Base-by-base conservation (phyloP, 495 filamentous ascomycete genomes). In the Niebla homalea region DNA sequence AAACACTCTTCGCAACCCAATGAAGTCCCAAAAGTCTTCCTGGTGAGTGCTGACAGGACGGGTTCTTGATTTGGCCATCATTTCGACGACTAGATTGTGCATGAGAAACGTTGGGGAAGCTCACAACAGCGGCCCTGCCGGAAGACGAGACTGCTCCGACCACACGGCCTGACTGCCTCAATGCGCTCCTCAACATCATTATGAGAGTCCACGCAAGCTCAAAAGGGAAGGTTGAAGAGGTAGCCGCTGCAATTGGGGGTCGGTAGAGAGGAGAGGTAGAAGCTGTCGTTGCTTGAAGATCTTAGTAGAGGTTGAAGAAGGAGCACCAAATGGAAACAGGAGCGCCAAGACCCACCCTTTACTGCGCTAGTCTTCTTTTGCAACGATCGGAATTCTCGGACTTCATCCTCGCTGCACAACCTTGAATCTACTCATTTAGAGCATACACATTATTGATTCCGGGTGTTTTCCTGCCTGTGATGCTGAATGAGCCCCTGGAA, bases 181-280 rank as follows among this genome's bases (percentile, higher is more conserved):
- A 77, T 78, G 89, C 89, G 84, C 86, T 94, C 71, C 89, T 87
- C 79, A 97, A 90, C 92, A 98, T 96, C 69, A 60, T 80, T 70
- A 67, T 61, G 59, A 62, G 62, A 67, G 68, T 75, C 72, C 73
- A 71, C 21, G 20, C 25, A 46, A 12, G 41, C n/a, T 19, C 43
- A 44, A 35, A 35, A 56, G 49, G 25, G 43, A n/a, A 29, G 44
- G 12, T 6, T 32, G 44, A 43, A 51, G 36, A 29, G 23, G 29
- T 18, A 16, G 38, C 21, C 44, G 38, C 36, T 48, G 51, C 51
- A 54, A 57, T 57, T 52, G 55, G 40, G 40, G 26, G 47, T 40
- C 20, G 48, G 26, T 25, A 26, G 36, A 21, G 32, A 22, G 29
- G 37, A 29, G 46, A 49, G 20, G 29, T 43, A 8, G 5, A 48